Percentiles rank a stretch among this genome's conserved stretches.
phyloP scores from a whole-genome alignment of 768 basidiomycete species.

The Exidia glandulosa region DNA sequence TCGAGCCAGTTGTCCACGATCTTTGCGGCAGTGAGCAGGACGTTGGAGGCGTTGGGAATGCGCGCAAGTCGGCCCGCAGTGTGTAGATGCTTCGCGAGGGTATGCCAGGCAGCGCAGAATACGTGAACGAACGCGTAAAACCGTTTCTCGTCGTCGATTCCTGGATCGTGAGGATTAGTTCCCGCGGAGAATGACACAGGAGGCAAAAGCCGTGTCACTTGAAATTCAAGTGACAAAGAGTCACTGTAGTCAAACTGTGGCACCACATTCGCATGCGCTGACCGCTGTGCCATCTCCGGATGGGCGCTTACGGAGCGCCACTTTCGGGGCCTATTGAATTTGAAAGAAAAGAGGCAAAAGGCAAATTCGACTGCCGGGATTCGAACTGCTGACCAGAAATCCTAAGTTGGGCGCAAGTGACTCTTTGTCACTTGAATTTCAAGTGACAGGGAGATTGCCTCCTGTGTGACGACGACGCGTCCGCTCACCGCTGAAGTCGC shows the following conservation, averaged over 20 bases:
- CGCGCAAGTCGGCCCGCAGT: neutral
- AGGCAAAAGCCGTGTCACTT: neutral
- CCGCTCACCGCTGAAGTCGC: neutral
- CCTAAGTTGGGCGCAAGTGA: too few species aligned
- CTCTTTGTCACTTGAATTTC: neutral
- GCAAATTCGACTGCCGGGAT: too few species aligned
- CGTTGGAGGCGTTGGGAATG: neutral
- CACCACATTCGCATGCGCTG: too few species aligned
- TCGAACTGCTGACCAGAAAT: too few species aligned
- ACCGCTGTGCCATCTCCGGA: too few species aligned
- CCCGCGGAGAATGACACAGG: too few species aligned
- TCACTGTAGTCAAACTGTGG: too few species aligned
- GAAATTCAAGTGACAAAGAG: neutral
- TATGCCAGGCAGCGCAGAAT: neutral
- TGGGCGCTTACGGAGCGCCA: too few species aligned
- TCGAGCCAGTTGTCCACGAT: neutral
- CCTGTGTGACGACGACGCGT: too few species aligned
- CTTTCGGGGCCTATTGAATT: too few species aligned
- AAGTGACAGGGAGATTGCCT: neutral
- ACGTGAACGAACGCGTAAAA: neutral
- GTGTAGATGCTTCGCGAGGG: neutral
- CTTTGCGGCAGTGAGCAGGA: neutral
- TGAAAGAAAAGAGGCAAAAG: too few species aligned
- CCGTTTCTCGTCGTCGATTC: neutral
- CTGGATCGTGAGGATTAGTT: too few species aligned